Evolutionary conservation across 225 moss, liverwort and hornwort species (phyloP).

Genomic region (Marchantia paleacea): DNA sequence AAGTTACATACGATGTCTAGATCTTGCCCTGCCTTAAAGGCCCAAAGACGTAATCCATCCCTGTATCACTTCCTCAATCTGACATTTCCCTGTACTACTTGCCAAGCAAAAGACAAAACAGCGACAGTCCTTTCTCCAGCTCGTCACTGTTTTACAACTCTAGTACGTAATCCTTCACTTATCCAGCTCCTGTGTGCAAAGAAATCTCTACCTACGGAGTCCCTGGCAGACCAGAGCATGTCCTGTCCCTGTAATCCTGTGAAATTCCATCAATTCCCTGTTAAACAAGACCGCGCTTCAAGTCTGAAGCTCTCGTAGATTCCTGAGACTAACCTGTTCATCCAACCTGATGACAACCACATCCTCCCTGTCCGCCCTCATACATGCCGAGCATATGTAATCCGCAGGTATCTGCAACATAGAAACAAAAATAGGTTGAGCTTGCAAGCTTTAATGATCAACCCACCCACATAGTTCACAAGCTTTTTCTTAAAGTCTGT

Average conservation of each 20-base stretch:
- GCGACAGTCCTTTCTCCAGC: constrained; percentile 72
- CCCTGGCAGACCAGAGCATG: constrained; percentile 49
- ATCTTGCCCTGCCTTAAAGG: constrained; percentile 49
- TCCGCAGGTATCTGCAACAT: constrained; percentile 99
- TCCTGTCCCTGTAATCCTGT: constrained; percentile 54
- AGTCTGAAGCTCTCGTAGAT: constrained; percentile 91
- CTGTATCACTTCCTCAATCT: constrained; percentile 61
- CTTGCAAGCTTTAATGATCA: constrained; percentile 81
- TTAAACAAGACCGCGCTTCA: constrained; percentile 79
- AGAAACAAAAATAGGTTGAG: constrained; percentile 86
- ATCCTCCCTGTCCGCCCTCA: constrained; percentile 97
- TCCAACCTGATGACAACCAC: constrained; percentile 99
- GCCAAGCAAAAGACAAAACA: constrained; percentile 73
- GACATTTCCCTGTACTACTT: constrained; percentile 68
- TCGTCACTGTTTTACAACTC: constrained; percentile 63
- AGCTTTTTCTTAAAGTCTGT: constrained; percentile 40
- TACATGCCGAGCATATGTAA: constrained; percentile 99
- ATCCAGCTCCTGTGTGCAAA: constrained; percentile 57
- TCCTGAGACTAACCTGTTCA: constrained; percentile 99
- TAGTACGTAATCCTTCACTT: constrained; percentile 68
- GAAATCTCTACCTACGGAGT: constrained; percentile 44
- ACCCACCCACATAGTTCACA: constrained; percentile 76
- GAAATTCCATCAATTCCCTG: constrained; percentile 71
- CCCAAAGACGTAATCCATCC: constrained; percentile 71
- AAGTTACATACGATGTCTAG: constrained; percentile 48